Percentiles rank a stretch among this genome's conserved stretches.
Conservation (phyloP, 2,329 filamentous ascomycete species). For the Aspergillus sp. region DNA sequence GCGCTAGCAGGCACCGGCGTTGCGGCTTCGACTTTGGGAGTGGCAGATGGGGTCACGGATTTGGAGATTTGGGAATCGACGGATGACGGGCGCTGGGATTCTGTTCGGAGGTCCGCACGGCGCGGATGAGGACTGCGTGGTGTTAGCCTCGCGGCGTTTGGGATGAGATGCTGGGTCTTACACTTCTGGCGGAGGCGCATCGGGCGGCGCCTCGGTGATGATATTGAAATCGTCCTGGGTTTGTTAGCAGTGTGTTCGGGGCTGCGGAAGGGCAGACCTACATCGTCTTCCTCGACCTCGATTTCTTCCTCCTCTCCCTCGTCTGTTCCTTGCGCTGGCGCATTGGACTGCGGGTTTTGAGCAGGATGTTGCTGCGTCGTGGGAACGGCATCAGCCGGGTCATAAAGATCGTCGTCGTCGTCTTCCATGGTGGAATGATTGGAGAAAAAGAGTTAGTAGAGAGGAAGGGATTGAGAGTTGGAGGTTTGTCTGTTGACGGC, state of each 20-base stretch:
- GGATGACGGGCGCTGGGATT: conserved; percentile 32
- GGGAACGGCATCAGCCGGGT: conserved; percentile 38
- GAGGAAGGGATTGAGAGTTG: conserved; percentile 1
- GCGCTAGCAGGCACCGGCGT: conserved; percentile 30
- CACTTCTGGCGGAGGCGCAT: conserved; percentile 36
- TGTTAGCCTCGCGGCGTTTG: conserved; percentile 14
- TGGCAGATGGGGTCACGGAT: conserved; percentile 32
- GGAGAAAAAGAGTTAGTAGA: neutral
- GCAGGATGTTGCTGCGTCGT: conserved; percentile 27
- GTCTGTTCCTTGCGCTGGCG: conserved; percentile 33
- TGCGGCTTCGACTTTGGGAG: conserved; percentile 31
- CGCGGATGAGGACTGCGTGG: conserved; percentile 37
- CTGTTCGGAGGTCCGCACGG: conserved; percentile 35
- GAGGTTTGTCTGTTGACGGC: conserved; percentile 17
- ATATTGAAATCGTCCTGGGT: conserved; percentile 49
- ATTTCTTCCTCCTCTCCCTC: conserved; percentile 41
- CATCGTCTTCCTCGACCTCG: conserved; percentile 39
- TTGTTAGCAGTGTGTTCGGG: neutral
- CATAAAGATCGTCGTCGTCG: conserved; percentile 48
- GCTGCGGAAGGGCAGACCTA: conserved; percentile 5
- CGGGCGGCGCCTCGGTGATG: conserved; percentile 47
- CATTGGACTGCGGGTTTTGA: conserved; percentile 24
- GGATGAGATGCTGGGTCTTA: conserved; percentile 22
- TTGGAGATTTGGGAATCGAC: conserved; percentile 30
- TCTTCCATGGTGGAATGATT: conserved; percentile 38